Evolutionary conservation across 805 yeast species (phyloP), one percentile per base, ranked within the genome.

Genomic region (Saccharomycopsis sp.): DNA sequence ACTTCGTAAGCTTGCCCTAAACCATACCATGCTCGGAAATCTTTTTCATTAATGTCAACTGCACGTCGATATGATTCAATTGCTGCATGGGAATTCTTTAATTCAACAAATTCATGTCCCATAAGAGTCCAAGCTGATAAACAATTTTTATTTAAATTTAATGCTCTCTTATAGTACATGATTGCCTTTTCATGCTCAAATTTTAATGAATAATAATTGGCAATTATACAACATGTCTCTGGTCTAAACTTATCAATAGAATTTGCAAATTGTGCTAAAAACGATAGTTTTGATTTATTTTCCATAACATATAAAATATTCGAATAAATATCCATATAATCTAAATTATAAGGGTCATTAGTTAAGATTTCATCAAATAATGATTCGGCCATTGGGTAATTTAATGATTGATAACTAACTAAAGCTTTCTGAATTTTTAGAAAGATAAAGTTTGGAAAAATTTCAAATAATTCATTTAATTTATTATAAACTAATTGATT

Each of bases 51-150:
- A 2, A 89, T 81, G 59, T 88, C 96, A 1, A 89, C 90, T 0
- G 97, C 99, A 36, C 95, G 67, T 53, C 97, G 67, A 59, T 93
- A 93, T 47, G 94, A 80, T 66, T 90, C 97, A 44, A 93, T 93
- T 1, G 98, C 98, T 1, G 97, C 97, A 62, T 93, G 96, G 1
- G 96, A 83, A 63, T 93, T 93, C 58, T 90, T 89, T 55, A 93
- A 71, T 60, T 93, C 99, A 13, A 93, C 95, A 65, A 86, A 93
- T 64, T 93, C 99, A 63, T 93, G 99, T 8, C 99, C 99, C 96
- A 93, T 88, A 47, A 93, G 68, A 0, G 97, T 93, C 97, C 97
- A 93, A 0, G 97, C 97, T 51, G 87, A 77, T 16, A 88, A 67
- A 54, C 94, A 86, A 53, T 77, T 77, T 50, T 83, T 77, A 59